Evolutionary conservation across 2,329 filamentous ascomycete genomes (phyloP).

Genomic region (Aspergillus intermedius): DNA sequence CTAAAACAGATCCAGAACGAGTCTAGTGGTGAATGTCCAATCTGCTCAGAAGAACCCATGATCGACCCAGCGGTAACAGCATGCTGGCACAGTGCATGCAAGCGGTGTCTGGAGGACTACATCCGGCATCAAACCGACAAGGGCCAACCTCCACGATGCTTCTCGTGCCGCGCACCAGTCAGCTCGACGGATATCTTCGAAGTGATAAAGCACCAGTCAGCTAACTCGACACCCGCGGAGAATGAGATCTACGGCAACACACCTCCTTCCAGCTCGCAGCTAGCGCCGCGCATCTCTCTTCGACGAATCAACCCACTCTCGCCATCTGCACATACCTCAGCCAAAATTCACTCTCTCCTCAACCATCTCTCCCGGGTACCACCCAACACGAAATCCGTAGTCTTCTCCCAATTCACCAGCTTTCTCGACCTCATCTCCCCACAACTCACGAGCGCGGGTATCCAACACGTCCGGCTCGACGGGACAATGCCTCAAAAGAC

Average conservation of each 20-base stretch:
- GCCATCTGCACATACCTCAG: conserved; percentile 53
- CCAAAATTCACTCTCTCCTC: conserved; percentile 79
- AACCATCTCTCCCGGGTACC: conserved; percentile 65
- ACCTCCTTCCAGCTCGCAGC: conserved; percentile 28
- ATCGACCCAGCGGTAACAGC: conserved; percentile 87
- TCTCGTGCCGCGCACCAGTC: conserved; percentile 80
- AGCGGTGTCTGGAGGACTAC: conserved; percentile 82
- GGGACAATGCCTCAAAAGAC: conserved; percentile 82
- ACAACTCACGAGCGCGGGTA: conserved; percentile 63
- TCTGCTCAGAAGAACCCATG: conserved; percentile 95
- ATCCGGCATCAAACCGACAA: conserved; percentile 81
- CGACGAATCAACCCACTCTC: conserved; percentile 60
- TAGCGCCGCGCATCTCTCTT: conserved; percentile 50
- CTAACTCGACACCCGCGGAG: conserved; percentile 39
- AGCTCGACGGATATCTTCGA: conserved; percentile 84
- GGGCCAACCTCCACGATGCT: conserved; percentile 70
- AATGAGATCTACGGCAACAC: conserved; percentile 36
- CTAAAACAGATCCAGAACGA: conserved; percentile 88
- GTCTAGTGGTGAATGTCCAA: conserved; percentile 80
- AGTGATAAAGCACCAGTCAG: conserved; percentile 65
- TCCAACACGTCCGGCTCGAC: conserved; percentile 81
- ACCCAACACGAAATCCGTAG: conserved; percentile 74
- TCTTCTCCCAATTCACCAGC: conserved; percentile 96
- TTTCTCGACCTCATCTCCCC: conserved; percentile 89
- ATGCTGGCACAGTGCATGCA: conserved; percentile 97